Base-by-base conservation (phyloP, 1,139 yeast genomes). In the Pichia sp. region DNA sequence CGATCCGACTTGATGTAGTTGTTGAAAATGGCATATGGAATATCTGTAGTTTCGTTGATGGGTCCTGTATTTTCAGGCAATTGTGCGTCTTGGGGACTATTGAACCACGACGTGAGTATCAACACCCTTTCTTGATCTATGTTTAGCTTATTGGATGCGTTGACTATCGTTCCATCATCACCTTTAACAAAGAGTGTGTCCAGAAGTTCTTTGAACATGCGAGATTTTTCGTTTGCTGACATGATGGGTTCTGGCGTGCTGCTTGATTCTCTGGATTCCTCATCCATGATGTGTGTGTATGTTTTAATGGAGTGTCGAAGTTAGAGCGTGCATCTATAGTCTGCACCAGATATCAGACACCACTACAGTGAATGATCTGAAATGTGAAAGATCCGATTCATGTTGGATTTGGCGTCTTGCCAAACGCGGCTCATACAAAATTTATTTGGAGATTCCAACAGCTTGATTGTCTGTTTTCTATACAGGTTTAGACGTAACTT, bases 91-190 rank as follows among this genome's bases (percentile, higher is more conserved):
- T 28, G 11, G n/a, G 10, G 14, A 28, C 15, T 28, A 34, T 40
- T 33, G 12, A 40, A 32, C 42, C 32, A 32, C 6, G 42, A 32
- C 3, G 42, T 40, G 15, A 40, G 28, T 12, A 40, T 20, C 28
- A 32, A 17, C 4, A 21, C 30, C 6, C 17, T 32, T 40, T 31
- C 37, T 21, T 20, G 36, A 28, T 40, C 27, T 34, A 33, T 9
- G 11, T 15, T n/a, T 28, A 40, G 33, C 11, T 19, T 19, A 14
- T 17, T 15, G 10, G 20, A 20, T 11, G 21, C 19, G 10, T 31
- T 14, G 18, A 4, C 4, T 8, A 15, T 19, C 6, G 8, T 5
- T 6, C 14, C 18, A 31, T 17, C 34, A 31, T 31, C 18, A 31
- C 11, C 34, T 15, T 31, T n/a, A n/a, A n/a, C 33, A 12, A n/a